These are phyloP conservation scores for Hymenoscyphus occultus DNA, from an alignment of 2,329 filamentous ascomycete species.

Conservation along the genomic window DNA sequence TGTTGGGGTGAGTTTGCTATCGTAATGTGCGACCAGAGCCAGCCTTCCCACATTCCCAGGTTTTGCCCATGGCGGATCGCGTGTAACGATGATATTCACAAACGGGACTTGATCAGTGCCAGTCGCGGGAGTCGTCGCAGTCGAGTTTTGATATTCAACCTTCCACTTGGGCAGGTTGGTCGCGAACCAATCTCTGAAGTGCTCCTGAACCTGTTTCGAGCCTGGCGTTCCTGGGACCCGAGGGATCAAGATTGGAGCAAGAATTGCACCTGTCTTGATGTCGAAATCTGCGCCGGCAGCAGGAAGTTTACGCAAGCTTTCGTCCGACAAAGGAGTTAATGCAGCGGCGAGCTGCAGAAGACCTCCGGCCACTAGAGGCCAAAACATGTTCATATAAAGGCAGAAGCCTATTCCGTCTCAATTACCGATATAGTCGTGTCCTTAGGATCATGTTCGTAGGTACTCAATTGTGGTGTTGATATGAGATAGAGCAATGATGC, in stretches of 20 bases:
- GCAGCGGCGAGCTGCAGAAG: conserved; percentile 24
- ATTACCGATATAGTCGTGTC: conserved; percentile 13
- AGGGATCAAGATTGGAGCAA: conserved; percentile 82
- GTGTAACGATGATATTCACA: conserved; percentile 77
- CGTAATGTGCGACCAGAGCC: conserved; percentile 91
- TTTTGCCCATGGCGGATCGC: conserved; percentile 80
- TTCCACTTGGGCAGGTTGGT: conserved; percentile 74
- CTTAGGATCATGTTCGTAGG: conserved; percentile 29
- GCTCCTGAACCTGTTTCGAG: conserved; percentile 67
- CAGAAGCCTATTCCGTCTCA: conserved; percentile 21
- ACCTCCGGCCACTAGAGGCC: conserved; percentile 22
- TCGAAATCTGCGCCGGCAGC: conserved; percentile 74
- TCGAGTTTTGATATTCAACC: conserved; percentile 86
- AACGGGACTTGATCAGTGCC: conserved; percentile 73
- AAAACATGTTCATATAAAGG: conserved; percentile 22
- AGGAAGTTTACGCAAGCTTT: conserved; percentile 68
- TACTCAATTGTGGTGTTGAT: not conserved
- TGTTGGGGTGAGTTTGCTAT: conserved; percentile 73
- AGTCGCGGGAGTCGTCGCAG: conserved; percentile 73
- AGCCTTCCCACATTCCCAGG: conserved; percentile 74
- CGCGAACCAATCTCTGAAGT: conserved; percentile 81
- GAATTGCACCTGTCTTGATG: conserved; percentile 68
- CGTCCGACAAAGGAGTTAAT: conserved; percentile 62
- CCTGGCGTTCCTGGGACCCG: conserved; percentile 86
- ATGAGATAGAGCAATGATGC: not conserved